Evolutionary conservation across 305 asterid genomes (phyloP), one percentile per base, ranked within the genome.

Genomic region (Solanum hybrid): DNA sequence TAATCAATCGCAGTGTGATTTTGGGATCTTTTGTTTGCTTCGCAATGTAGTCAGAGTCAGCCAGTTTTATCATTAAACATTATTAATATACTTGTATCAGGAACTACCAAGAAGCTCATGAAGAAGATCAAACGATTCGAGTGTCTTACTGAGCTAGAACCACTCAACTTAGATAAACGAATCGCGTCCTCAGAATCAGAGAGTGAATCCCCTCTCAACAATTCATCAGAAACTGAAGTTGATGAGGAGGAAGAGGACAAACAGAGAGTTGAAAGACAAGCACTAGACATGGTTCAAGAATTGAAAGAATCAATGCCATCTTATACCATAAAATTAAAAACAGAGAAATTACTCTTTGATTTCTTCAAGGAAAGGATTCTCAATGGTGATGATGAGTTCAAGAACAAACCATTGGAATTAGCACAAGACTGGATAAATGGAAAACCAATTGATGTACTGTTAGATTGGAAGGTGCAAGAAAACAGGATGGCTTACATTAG

Each of bases 121-220:
- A 92, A 92, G 93, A 94, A 94, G 90, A 93, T 93, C 11, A 93
- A 91, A 70, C 91, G 92, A 91, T 92, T 94, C 8, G 98, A 97
- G 91, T 82, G 94, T 79, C 96, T 95, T 27, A 93, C 95, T 78
- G 89, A 91, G 61, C 91, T 97, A 33, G 94, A 96, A 90, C 98
- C 97, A 2, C 51, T 94, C 45, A 93, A 93, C 88, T 89, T 96
- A 79, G 90, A 92, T 65, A 90, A 90, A 27, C 90, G 93, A 87
- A 93, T 97, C n/a, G 86, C 84, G 36, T 61, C 87, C 33, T 89
- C 91, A 1, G 93, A 90, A 24, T 92, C 95, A 10, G 95, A 94
- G 8, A 61, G 89, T 17, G 91, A 79, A 34, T 90, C 94, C n/a
- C 92, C 89, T 38, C 89, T 22, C 2, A 90, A 2, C 93, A 91